phyloP scores from a whole-genome alignment of 2,329 filamentous ascomycete species.

The Pleoardoris graminearum region DNA sequence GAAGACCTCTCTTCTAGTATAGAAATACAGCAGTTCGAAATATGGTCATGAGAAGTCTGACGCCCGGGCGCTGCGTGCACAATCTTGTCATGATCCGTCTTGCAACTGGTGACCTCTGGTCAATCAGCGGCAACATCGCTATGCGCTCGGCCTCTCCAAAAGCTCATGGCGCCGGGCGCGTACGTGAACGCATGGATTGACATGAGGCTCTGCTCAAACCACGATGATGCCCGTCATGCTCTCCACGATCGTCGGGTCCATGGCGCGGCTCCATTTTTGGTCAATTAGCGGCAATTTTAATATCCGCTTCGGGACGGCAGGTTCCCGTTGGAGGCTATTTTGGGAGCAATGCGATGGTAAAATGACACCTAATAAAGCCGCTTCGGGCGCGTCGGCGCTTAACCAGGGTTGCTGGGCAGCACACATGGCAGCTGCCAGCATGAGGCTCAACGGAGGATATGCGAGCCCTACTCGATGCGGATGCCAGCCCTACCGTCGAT shows the following conservation, averaged over 20 bases:
- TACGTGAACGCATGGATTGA: constrained; percentile 29
- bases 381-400: constrained; percentile 33
- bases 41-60: too few species aligned
- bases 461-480: constrained; percentile 1
- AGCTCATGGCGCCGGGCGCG: constrained; percentile 29
- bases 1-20: too few species aligned
- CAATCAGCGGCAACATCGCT: not conserved
- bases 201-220: constrained; percentile 27
- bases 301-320: constrained; percentile 21
- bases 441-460: constrained; percentile 36
- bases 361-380: constrained; percentile 31
- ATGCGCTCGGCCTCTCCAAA: not conserved
- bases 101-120: not conserved
- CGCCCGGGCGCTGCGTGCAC: too few species aligned
- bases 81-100: too few species aligned
- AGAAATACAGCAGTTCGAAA: too few species aligned
- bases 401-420: constrained; percentile 27
- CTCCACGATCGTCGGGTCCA: constrained; percentile 17
- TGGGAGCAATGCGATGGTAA: constrained; percentile 21
- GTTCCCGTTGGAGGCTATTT: constrained; percentile 38
- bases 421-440: constrained; percentile 25
- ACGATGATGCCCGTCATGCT: constrained; percentile 17
- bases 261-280: constrained; percentile 22
- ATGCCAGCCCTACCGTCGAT: constrained; percentile 25
- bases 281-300: constrained; percentile 36